Evolutionary conservation across 1,139 yeast species (phyloP).

Genomic region (Candida albicans): DNA sequence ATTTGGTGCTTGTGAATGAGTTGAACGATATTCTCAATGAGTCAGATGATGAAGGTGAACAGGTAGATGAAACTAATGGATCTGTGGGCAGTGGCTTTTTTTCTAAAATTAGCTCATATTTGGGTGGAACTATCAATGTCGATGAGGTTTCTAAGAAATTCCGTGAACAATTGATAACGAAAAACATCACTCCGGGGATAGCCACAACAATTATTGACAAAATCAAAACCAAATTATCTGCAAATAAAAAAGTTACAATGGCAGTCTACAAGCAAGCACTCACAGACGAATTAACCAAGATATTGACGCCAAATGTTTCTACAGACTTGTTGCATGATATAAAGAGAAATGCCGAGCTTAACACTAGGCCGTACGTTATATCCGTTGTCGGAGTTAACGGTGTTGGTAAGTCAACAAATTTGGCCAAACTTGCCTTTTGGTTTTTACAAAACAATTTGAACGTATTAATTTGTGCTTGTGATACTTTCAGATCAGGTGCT

Average conservation of each 20-base stretch:
- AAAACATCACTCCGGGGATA: slow-evolving; percentile 45
- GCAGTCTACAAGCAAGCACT: slow-evolving; percentile 54
- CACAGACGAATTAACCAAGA: slow-evolving; percentile 73
- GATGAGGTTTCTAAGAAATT: slow-evolving; percentile 45
- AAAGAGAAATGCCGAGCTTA: slow-evolving; percentile 31
- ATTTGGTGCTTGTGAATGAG: slow-evolving; percentile 44
- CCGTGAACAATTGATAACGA: slow-evolving; percentile 42
- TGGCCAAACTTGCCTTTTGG: slow-evolving; percentile 96
- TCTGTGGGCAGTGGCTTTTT: slow-evolving; percentile 28
- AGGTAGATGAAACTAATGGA: slow-evolving; percentile 7
- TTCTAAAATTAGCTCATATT: slow-evolving; percentile 37
- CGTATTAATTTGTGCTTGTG: slow-evolving; percentile 94
- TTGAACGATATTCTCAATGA: slow-evolving; percentile 41
- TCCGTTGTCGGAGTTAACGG: slow-evolving; percentile 98
- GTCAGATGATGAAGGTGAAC: slow-evolving; percentile 31
- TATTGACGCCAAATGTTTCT: slow-evolving; percentile 90
- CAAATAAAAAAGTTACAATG: slow-evolving; percentile 32
- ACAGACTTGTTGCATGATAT: slow-evolving; percentile 85
- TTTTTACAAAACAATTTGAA: slow-evolving; percentile 82
- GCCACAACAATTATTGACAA: slow-evolving; percentile 39
- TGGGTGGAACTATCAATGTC: slow-evolving; percentile 38
- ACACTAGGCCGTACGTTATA: slow-evolving; percentile 77
- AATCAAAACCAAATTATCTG: slow-evolving; percentile 31
- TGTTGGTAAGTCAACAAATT: slow-evolving; percentile 94
- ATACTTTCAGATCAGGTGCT: slow-evolving; percentile 97